A percentile compares a stretch with the other conserved stretches of the same genome.
These are phyloP conservation scores for Hymenoscyphus occultus DNA, from an alignment of 2,329 filamentous ascomycete species.

Conservation along the genomic window DNA sequence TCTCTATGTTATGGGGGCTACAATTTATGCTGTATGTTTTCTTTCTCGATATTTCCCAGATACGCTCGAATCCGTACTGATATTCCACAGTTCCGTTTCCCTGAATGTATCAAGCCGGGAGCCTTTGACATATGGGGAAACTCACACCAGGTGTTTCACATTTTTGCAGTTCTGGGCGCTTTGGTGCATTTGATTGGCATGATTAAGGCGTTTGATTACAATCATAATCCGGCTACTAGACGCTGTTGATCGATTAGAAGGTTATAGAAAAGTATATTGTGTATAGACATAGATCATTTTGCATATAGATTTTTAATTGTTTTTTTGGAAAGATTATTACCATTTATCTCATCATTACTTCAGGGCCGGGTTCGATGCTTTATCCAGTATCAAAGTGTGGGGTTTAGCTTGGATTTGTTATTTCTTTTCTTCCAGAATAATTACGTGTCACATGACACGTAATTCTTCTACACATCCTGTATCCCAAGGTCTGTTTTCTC, in stretches of 20 bases:
- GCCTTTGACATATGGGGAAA: slow-evolving; percentile 45
- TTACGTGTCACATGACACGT: too few relatives aligned
- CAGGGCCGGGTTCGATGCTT: too few relatives aligned
- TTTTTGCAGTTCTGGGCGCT: slow-evolving; percentile 43
- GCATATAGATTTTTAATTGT: background rate
- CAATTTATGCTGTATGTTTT: slow-evolving; percentile 41
- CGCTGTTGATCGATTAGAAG: background rate
- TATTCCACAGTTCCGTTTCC: slow-evolving; percentile 40
- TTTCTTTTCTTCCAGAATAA: too few relatives aligned
- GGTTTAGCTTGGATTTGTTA: too few relatives aligned
- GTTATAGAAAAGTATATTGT: background rate
- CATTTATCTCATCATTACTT: too few relatives aligned
- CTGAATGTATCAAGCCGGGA: slow-evolving; percentile 43
- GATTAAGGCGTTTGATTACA: slow-evolving; percentile 31
- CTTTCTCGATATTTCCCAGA: background rate
- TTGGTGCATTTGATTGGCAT: slow-evolving; percentile 41
- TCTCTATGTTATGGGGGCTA: slow-evolving; percentile 33
- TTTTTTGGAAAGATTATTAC: too few relatives aligned
- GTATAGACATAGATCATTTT: background rate
- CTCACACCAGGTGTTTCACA: slow-evolving; percentile 48
- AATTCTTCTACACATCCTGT: too few relatives aligned
- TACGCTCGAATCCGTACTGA: background rate
- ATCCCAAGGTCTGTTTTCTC: too few relatives aligned
- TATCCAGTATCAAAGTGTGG: too few relatives aligned
- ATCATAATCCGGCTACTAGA: slow-evolving; percentile 19